Base-by-base conservation (phyloP, 1,139 yeast genomes). In the Magnusiomyces magnusii region DNA sequence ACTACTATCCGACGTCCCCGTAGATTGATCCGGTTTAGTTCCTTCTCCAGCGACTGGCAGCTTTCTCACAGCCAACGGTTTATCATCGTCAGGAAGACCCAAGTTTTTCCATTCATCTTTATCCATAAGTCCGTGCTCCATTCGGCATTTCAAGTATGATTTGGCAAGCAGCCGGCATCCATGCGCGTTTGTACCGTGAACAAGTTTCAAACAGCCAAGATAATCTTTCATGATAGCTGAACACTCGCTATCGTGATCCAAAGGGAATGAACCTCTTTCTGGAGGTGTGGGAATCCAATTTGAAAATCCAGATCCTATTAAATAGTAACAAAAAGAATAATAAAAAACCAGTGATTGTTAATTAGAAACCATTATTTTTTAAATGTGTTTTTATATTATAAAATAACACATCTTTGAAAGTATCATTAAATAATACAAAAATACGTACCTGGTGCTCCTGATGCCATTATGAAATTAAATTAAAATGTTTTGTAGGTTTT, bases 191-290 rank as follows among this genome's bases (percentile, higher is more conserved):
- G 85, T 84, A 63, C 93, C 93, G 60, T 80, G 80, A 17, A 92
- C 90, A 52, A 84, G 76, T 68, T 86, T 86, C 75, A 93, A 76
- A 73, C 99, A 93, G 58, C 83, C 76, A 63, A 93, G 76, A 70
- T 93, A 93, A 61, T 81, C 82, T 57, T 77, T 72, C 95, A 91
- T 93, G 62, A 83, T 81, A 27, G 78, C 78, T 21, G 84, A 82
- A 70, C 98, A 93, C 66, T 93, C 98, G 31, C 79, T 88, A 62
- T 84, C 88, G 69, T 93, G 99, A 68, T 93, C 99, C 57, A 93
- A 77, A 0, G 98, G 99, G 72, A 93, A 93, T 0, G 97, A 88
- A 0, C 99, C 99, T 66, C 97, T 78, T 66, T 92, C 96, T 2
- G 99, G 99, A 31, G 99, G 97, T 0, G 93, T 86, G 17, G 97